Base-by-base conservation (phyloP, 2,329 filamentous ascomycete genomes). In the Calycina marina region DNA sequence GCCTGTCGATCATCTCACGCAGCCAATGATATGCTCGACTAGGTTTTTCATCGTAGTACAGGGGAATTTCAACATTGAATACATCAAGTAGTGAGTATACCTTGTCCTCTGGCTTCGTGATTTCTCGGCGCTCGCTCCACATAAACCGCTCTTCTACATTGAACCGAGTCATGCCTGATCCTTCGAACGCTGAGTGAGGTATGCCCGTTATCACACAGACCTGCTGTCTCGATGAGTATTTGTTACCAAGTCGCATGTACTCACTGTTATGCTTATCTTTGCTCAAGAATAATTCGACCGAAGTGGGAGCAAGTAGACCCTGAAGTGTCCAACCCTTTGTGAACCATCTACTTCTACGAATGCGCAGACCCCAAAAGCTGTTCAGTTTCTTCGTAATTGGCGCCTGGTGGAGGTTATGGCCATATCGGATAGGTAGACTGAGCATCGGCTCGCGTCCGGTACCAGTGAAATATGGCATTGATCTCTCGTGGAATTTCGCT, bases 31-130 rank as follows among this genome's bases (percentile, higher is more conserved):
- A 13, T 3, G 28, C 16, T 15, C 2, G 6, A 2, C 6, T 10
- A 2, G 12, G 6, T 13, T 15, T 15, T 18, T 30, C 16, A 13
- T 15, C 25, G 14, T 27, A 36, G 25, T 11, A 2, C 10, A 13
- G 11, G 11, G 13, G 25, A 8, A 27, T 27, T 2, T n/a, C 10
- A 4, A 27, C 25, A 13, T 4, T 13, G 25, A 27, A 14, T 11
- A 27, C 14, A 4, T 13, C 25, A 8, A 27, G 11, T 3, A 27
- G 13, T n/a, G 25, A 27, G 25, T 27, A 63, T 0, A 59, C 57
- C 13, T 51, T 49, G 24, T 63, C 60, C 30, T 64, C 60, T 0
- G 25, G 10, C 3, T 54, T 39, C 0, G 47, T 53, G 1, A 57
- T 59, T 3, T 42, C 14, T 1, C 58, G 48, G 4, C 43, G 34